Conservation (phyloP, 1,284 basidiomycete species). For the Sphagnurus paluster region DNA sequence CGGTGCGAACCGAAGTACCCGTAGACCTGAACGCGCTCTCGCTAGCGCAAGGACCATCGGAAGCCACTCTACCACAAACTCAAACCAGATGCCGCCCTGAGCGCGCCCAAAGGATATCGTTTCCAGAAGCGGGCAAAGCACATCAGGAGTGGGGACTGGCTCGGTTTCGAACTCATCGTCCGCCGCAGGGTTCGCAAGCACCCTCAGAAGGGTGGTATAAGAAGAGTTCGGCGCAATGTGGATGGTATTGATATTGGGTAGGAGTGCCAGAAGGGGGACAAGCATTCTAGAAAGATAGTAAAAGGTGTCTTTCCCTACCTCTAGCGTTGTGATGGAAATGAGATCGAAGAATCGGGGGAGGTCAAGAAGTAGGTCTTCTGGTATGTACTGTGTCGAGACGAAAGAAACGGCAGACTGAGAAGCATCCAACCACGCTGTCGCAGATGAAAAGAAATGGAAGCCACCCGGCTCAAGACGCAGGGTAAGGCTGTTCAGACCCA, state of each 20-base stretch:
- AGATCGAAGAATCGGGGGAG: conserved; percentile 25
- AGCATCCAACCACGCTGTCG: conserved; percentile 22
- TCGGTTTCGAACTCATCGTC: background rate
- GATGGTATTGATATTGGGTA: conserved; percentile 16
- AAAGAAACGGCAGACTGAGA: conserved; percentile 21
- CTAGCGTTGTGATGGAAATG: conserved; percentile 25
- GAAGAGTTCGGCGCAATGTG: conserved; percentile 30
- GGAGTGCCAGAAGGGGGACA: conserved; percentile 9
- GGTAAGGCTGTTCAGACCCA: conserved; percentile 16
- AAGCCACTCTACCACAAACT: conserved; percentile 3
- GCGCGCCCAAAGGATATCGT: conserved; percentile 7
- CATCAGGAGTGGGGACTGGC: background rate
- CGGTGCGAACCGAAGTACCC: too few species aligned
- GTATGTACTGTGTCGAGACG: conserved; percentile 23
- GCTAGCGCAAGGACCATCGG: conserved; percentile 3
- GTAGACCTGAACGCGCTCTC: too few species aligned
- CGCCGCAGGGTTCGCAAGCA: background rate
- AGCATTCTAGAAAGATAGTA: conserved; percentile 22
- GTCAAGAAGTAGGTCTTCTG: conserved; percentile 20
- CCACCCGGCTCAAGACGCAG: conserved; percentile 18
- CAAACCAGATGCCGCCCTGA: background rate
- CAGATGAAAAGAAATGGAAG: background rate
- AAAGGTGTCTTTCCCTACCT: conserved; percentile 28
- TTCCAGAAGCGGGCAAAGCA: conserved; percentile 7
- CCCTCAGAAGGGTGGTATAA: conserved; percentile 19